Evolutionary conservation across 768 basidiomycete species (phyloP), one percentile per base, ranked within the genome.

Genomic region (Phaeotremella skinneri): DNA sequence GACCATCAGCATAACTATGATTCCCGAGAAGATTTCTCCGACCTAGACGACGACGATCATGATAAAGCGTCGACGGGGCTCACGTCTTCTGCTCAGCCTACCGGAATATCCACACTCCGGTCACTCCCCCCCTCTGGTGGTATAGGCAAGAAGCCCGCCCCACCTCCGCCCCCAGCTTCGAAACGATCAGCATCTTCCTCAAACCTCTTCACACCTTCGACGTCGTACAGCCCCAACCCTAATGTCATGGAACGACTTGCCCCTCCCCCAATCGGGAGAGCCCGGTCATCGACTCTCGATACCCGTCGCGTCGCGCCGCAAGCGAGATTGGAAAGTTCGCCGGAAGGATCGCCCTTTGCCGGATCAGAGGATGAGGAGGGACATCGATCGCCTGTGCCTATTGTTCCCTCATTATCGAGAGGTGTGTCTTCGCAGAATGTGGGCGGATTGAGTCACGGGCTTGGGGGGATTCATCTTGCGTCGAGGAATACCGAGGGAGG

Each of bases 131-230:
- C 59, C 27, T 65, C 47, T 31, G 39, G 53, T 52, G 17, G 62
- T 53, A 67, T 45, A 45, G 55, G 62, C 59, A 85, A 83, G 73
- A 82, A 82, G 61, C 79, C 80, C 0, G 84, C 86, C 0, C 87
- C 87, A 0, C 85, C 85, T 0, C 87, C 87, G 0, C 87, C 86
- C 0, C 86, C 85, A 0, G 45, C 63, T 16, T 81, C 85, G 7
- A 81, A 84, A 17, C 68, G 78, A 21, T 62, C 72, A 0, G 61
- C 76, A n/a, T 80, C 79, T 27, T 82, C 83, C 20, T 79, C 80
- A 1, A 77, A 85, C 53, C 83, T 85, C 4, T 80, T 82, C 43
- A 79, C 82, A 21, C 73, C 70, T 25, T 73, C 77, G 31, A 39
- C 58, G 13, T 43, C 58, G 49, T 66, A 49, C 37, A 56, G 68